A percentile compares a stretch with the other conserved stretches of the same genome.
These are phyloP conservation scores for Phoma sp. DNA, from an alignment of 2,329 filamentous ascomycete genomes.

Conservation along the genomic window DNA sequence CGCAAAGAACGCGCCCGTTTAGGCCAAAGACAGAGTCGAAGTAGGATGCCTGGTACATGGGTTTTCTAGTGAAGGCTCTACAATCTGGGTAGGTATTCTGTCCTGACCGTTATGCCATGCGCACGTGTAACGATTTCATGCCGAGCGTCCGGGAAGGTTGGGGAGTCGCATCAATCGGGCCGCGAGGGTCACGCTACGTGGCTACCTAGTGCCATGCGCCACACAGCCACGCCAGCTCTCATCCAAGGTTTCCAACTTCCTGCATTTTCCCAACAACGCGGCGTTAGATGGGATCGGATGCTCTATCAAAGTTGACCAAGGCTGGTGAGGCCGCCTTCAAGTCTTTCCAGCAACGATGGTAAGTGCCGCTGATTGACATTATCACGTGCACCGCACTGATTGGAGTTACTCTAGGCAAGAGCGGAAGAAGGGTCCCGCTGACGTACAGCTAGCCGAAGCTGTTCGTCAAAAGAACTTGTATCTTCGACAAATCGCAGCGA, in stretches of 20 bases:
- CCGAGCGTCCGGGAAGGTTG: too few species aligned
- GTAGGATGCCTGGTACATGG: too few species aligned
- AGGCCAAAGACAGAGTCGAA: too few species aligned
- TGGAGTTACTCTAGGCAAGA: neutral
- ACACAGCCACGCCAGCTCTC: constrained; percentile 14
- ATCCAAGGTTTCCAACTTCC: constrained; percentile 13
- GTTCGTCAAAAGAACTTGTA: constrained; percentile 16
- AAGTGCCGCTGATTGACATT: neutral
- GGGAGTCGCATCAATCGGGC: too few species aligned
- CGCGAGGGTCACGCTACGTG: too few species aligned
- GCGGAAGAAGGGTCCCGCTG: constrained; percentile 5
- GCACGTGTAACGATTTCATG: too few species aligned
- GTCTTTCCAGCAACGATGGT: constrained; percentile 19
- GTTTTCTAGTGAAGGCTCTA: too few species aligned
- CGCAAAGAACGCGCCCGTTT: too few species aligned
- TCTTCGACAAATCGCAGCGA: constrained; percentile 12
- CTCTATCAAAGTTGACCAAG: constrained; percentile 21
- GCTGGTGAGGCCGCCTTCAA: constrained; percentile 17
- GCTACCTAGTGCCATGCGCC: constrained; percentile 10
- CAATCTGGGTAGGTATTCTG: too few species aligned
- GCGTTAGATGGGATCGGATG: constrained; percentile 20
- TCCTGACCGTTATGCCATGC: too few species aligned
- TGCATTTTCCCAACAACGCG: neutral
- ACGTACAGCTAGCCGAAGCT: constrained; percentile 14
- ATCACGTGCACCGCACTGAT: constrained; percentile 8